Conservation (phyloP, 495 filamentous ascomycete genomes). For the Baudoinia panamericana region DNA sequence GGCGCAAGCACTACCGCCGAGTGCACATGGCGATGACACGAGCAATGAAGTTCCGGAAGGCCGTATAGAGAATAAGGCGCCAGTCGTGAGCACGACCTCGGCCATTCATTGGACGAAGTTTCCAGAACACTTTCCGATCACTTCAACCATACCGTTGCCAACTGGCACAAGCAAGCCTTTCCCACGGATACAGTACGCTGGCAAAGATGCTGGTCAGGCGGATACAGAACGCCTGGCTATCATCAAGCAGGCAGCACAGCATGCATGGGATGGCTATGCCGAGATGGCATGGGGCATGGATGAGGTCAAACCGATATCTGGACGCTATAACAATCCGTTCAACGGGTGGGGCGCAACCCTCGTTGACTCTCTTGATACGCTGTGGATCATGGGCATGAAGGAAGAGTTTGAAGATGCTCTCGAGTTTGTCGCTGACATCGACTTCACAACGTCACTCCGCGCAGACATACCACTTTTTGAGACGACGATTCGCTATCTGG, state of each 20-base stretch:
- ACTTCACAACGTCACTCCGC: constrained; percentile 64
- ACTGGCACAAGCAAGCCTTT: constrained; percentile 53
- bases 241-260: constrained; percentile 27
- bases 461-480: constrained; percentile 33
- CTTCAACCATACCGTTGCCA: constrained; percentile 60
- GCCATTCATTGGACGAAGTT: constrained; percentile 17
- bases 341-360: constrained; percentile 91
- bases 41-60: neutral
- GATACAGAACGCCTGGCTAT: constrained; percentile 28
- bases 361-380: constrained; percentile 82
- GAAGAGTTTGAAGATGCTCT: constrained; percentile 82
- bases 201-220: constrained; percentile 9
- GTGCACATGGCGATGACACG: constrained; percentile 8
- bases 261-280: constrained; percentile 32
- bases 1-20: constrained; percentile 2
- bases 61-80: neutral
- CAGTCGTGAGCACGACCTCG: neutral
- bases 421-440: constrained; percentile 61
- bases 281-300: constrained; percentile 30
- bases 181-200: constrained; percentile 57
- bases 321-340: constrained; percentile 52
- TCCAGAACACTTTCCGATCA: constrained; percentile 22
- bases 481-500: constrained; percentile 32
- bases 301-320: constrained; percentile 32
- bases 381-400: constrained; percentile 92